Evolutionary conservation across 2,329 filamentous ascomycete genomes (phyloP), one percentile per base, ranked within the genome.

Genomic region (Talaromyces sp.): DNA sequence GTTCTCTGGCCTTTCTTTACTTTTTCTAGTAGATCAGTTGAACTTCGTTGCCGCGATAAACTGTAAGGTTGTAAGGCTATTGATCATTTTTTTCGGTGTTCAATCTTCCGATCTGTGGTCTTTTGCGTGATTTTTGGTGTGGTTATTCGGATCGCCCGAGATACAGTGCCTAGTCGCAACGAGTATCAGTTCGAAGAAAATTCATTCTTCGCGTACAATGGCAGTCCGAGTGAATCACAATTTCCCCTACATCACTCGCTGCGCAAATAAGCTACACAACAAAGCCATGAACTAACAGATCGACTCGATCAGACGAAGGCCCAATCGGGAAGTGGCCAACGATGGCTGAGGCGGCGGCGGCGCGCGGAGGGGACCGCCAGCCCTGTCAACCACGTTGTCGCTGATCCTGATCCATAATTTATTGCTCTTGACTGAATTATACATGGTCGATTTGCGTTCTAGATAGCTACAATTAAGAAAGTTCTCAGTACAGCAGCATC

Each of bases 351-450:
- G 61, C 61, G 45, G 45, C 60, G 45, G 43, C 60, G 49, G 56
- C 56, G 56, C 56, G 39, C 37, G 56, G 56, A 59, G 56, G 35
- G 56, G 61, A 56, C 49, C 37, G 56, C 49, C 63, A 62, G 63
- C 63, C 63, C 63, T 65, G 63, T 65, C 63, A 62, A 65, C 63
- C 63, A 65, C 63, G 63, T 65, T 65, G 58, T 52, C 45, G 63
- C 59, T 65, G 63, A 65, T 65, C 63, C 63, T 47, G 47, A 60
- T 45, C 57, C 37, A 43, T 60, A 52, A 45, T 54, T 54, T 31
- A 43, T 45, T 43, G 35, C 11, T 41, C 16, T n/a, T 59, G 19
- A 19, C n/a, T 13, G 10, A 39, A 52, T 31, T 33, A 5, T 35
- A 56, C 33, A 24, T 22, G 3, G n/a, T 37, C 31, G 11, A 35